Base-by-base conservation (phyloP, 306 rosid genomes). In the Acmispon strigosus region DNA sequence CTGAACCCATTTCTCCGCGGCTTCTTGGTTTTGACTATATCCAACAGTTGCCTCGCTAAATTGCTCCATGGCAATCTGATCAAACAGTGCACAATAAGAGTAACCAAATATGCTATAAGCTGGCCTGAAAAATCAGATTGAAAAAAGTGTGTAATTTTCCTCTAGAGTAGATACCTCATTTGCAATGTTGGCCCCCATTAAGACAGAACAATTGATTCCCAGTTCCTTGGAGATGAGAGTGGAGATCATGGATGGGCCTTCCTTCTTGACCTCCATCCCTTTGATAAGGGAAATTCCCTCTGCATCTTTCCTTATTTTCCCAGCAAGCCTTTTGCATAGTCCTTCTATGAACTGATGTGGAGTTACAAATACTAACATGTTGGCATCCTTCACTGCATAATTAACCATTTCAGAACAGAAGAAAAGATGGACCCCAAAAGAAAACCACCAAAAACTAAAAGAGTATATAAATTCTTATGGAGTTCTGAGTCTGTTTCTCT, bases 221-320 rank as follows among this genome's bases (percentile, higher is more conserved):
- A 92, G n/a, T 48, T 77, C 82, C 7, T 82, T 74, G 10, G 96
- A 78, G 66, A 90, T 90, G 77, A 92, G 91, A 13, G 85, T 80
- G 52, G 98, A 92, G 74, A 92, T 92, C 98, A 92, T 82, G 86
- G 85, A 82, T 29, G 98, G 96, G 12, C 98, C 98, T 86, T 92
- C 98, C 87, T 77, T 88, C 84, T 92, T 92, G 43, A 90, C 93
- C 78, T 92, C 98, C 98, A 92, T 92, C 54, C 98, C 98, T 84
- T 90, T 92, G 20, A 92, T 82, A 12, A 92, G 96, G 11, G 98
- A 92, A 70, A 92, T 86, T 7, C 89, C 98, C 72, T 92, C 91
- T 65, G 81, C 91, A 62, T 84, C 85, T 57, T 56, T 66, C 56
- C 71, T 80, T 57, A 90, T 76, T 82, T 92, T 92, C 69, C 98